Evolutionary conservation across 331 rosid species (phyloP), one percentile per base, ranked within the genome.

Genomic region (Rosa hybrid): DNA sequence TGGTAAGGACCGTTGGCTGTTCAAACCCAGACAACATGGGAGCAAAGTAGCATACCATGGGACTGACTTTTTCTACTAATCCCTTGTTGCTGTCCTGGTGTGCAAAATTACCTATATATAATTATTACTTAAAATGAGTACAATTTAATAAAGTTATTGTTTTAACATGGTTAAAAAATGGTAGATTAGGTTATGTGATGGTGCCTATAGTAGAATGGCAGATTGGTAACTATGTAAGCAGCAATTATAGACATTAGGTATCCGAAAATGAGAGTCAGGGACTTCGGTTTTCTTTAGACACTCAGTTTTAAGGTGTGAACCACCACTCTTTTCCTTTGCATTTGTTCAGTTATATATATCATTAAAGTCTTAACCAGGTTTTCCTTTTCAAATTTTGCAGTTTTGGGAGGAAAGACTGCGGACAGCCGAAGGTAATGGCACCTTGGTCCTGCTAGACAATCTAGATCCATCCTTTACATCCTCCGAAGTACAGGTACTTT

Each of bases 391-490:
- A 67, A 67, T 6, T 45, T 68, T 51, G 81, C 71, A 92, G 97
- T 69, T 86, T 46, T 92, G 92, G 94, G 84, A 88, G 30, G 84
- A 86, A 5, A 86, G 82, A 79, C 83, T 92, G 56, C 84, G 16
- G 75, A 72, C 0, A 54, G 97, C 92, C 71, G 85, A 88, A 83
- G 81, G 86, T 44, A 57, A 8, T n/a, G 82, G 73, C 50, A 68
- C 90, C 49, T 81, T 92, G 73, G 88, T 90, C 76, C 79, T 90
- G 68, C 84, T 92, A 67, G 79, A 81, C 78, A 89, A 92, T 84
- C 82, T 90, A 75, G 97, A 92, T 81, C 89, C 92, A 49, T 83
- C 92, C 75, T 81, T 63, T 81, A 34, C 92, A 8, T 86, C 97
- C 67, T 34, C 34, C 51, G 92, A 87, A 76, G 86, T 89, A 39